Evolutionary conservation across 371 early-diverging fungal species (phyloP), one percentile per base, ranked within the genome.

Genomic region (Lichtheimia corymbifera): DNA sequence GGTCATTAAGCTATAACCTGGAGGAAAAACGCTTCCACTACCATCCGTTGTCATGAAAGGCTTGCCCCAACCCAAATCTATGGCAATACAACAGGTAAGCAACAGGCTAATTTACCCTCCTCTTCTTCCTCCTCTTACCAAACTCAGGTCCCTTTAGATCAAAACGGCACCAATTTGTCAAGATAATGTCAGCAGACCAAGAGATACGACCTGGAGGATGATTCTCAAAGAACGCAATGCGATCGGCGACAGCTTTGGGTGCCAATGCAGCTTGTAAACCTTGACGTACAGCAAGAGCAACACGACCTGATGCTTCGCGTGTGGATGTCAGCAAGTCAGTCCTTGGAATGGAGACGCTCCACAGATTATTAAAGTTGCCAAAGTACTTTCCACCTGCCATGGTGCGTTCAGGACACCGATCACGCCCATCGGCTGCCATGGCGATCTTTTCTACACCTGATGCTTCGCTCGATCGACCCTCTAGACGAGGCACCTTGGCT

Each of bases 101-200:
- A 20, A 22, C 22, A 22, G 2, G 22, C 22, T 22, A 22, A 22
- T 22, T 22, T 22, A 22, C 2, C 22, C 22, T 22, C 22, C 2
- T 22, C 22, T 22, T 22, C 22, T 2, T 22, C 22, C 22, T 22
- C 22, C 22, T 22, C 7, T 24, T 51, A 51, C 51, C 58, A 50
- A 35, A 58, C 18, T 25, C 60, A 50, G 73, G 65, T 50, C 79
- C 70, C 22, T 73, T 50, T 14, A 78, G 50, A 64, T 78, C 79
- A 70, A 73, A 73, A 54, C 60, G 64, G 49, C 72, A 78, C 79
- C 79, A 78, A 49, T 78, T 78, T 9, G 79, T 73, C 47, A 76
- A 64, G 2, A 75, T 69, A 1, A 78, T 13, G 59, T 78, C 79
- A 28, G 76, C 73, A 11, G 62, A n/a, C 65, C 65, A 78, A n/a